phyloP scores from a whole-genome alignment of 106 monocot genomes.

The Allium fistulosum region DNA sequence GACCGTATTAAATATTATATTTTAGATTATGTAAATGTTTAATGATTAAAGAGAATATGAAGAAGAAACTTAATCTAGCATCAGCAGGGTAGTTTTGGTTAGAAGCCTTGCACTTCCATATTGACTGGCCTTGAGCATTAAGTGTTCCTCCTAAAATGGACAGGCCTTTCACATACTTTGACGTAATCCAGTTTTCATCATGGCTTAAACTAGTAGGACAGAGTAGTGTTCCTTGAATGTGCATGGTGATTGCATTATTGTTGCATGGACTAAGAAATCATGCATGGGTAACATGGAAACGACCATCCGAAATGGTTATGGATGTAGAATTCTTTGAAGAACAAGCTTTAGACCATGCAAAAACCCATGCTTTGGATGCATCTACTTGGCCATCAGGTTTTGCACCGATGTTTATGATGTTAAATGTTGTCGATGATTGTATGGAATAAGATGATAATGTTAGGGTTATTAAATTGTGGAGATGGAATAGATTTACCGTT shows the following conservation, averaged over 20 bases:
- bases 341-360: neutral
- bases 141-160: neutral
- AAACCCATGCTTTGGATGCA: neutral
- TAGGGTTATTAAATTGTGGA: neutral
- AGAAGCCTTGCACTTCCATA: neutral
- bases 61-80: slow-evolving; percentile 1
- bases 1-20: neutral
- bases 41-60: no score
- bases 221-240: neutral
- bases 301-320: neutral
- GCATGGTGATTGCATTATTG: neutral
- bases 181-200: neutral
- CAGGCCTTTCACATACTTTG: neutral
- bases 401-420: neutral
- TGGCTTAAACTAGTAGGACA: neutral
- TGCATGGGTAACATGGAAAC: neutral
- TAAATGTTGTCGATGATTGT: neutral
- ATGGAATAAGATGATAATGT: neutral
- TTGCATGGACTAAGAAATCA: neutral
- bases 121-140: neutral
- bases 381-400: neutral
- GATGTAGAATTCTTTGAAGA: neutral
- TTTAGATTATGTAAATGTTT: no score
- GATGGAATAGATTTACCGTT: neutral
- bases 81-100: neutral